Conservation (phyloP, 345 rosid species). For the Moringa oleifera region DNA sequence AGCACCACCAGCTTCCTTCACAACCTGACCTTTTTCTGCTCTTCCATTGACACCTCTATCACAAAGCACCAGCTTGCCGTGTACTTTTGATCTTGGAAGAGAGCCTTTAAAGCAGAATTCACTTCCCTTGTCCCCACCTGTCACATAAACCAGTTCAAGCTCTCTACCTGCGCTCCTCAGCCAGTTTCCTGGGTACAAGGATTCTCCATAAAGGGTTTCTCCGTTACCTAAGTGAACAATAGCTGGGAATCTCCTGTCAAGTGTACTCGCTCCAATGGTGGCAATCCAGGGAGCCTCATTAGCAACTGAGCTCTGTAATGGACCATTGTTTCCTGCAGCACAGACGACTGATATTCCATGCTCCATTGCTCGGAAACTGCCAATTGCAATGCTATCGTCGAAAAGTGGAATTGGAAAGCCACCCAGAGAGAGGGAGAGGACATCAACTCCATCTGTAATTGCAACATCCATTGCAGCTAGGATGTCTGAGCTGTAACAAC, state of each 20-base stretch:
- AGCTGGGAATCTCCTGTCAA: conserved; percentile 81
- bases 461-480: conserved; percentile 86
- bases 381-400: conserved; percentile 81
- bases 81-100: conserved; percentile 54
- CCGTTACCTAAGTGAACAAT: conserved; percentile 51
- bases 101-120: conserved; percentile 79
- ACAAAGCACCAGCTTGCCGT: conserved; percentile 81
- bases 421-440: conserved; percentile 83
- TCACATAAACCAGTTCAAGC: conserved; percentile 58
- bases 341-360: conserved; percentile 78
- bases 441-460: conserved; percentile 70
- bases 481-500: conserved; percentile 88
- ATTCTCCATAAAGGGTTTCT: conserved; percentile 67
- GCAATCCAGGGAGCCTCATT: conserved; percentile 92
- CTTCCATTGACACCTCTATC: conserved; percentile 88
- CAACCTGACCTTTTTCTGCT: conserved; percentile 74
- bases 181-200: conserved; percentile 61
- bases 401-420: conserved; percentile 81
- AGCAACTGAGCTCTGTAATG: conserved; percentile 67
- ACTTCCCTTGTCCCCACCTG: conserved; percentile 52
- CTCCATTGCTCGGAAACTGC: conserved; percentile 84
- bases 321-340: conserved; percentile 93
- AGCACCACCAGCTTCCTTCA: conserved; percentile 88
- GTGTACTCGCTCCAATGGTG: conserved; percentile 86
- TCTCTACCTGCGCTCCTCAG: conserved; percentile 30